Evolutionary conservation across 306 rosid genomes (phyloP).

Genomic region (Sindora glabra): DNA sequence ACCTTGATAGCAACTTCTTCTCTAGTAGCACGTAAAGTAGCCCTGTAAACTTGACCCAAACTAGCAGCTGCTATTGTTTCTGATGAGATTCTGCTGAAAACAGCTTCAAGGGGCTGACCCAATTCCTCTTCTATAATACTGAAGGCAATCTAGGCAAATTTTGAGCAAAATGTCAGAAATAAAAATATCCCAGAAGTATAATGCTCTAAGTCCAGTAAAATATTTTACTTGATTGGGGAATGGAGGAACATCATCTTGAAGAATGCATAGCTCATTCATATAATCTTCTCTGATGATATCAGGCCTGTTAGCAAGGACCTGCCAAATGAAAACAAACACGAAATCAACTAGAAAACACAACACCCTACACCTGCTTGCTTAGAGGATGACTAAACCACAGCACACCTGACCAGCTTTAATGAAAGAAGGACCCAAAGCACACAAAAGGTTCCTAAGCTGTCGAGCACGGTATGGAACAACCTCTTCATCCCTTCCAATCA

Average conservation of each 20-base stretch:
- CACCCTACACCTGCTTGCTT: neutral
- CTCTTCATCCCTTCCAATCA: slow-evolving; percentile 97
- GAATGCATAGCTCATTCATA: slow-evolving; percentile 98
- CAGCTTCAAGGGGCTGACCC: slow-evolving; percentile 90
- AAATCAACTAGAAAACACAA: slow-evolving; percentile 13
- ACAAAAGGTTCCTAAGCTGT: slow-evolving; percentile 90
- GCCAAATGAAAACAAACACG: slow-evolving; percentile 25
- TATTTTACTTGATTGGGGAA: slow-evolving; percentile 80
- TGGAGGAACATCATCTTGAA: slow-evolving; percentile 96
- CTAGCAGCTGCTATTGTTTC: slow-evolving; percentile 97
- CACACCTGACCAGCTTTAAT: slow-evolving; percentile 96
- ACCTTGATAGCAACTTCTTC: slow-evolving; percentile 98
- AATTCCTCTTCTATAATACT: slow-evolving; percentile 85
- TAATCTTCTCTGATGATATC: slow-evolving; percentile 98
- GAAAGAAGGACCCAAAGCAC: slow-evolving; percentile 93
- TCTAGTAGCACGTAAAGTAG: slow-evolving; percentile 82
- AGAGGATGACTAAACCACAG: slow-evolving; percentile 4
- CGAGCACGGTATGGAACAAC: slow-evolving; percentile 95
- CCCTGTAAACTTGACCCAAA: slow-evolving; percentile 98
- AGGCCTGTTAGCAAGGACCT: slow-evolving; percentile 99
- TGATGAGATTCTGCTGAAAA: slow-evolving; percentile 83
- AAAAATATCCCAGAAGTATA: neutral
- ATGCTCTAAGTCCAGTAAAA: neutral
- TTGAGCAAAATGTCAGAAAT: slow-evolving; percentile 15
- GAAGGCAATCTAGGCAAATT: slow-evolving; percentile 66